Evolutionary conservation across 164 flowering plant genomes (phyloP).

Genomic region (Vitis vinifera): ASM3070453v1 NC_081817.1:28229001-28229500

Average conservation of each 20-base stretch:
- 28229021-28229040: too few relatives aligned
- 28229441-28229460: background rate
- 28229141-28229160: background rate
- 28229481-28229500: conserved; percentile 10
- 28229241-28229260: conserved; percentile 42
- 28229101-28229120: too few relatives aligned
- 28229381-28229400: conserved; percentile 3
- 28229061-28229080: too few relatives aligned
- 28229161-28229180: background rate
- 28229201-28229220: conserved; percentile 35
- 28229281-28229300: conserved; percentile 50
- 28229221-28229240: conserved; percentile 34
- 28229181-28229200: conserved; percentile 47
- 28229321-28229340: background rate
- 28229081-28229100: too few relatives aligned
- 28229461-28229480: background rate
- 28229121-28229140: too few relatives aligned
- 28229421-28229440: too few relatives aligned
- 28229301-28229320: conserved; percentile 13
- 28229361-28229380: background rate
- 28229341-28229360: background rate
- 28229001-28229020: too few relatives aligned
- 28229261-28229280: conserved; percentile 36
- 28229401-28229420: background rate
- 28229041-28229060: too few relatives aligned